Base-by-base conservation (phyloP, 768 basidiomycete species). In the Amanita pallidorosea region DNA sequence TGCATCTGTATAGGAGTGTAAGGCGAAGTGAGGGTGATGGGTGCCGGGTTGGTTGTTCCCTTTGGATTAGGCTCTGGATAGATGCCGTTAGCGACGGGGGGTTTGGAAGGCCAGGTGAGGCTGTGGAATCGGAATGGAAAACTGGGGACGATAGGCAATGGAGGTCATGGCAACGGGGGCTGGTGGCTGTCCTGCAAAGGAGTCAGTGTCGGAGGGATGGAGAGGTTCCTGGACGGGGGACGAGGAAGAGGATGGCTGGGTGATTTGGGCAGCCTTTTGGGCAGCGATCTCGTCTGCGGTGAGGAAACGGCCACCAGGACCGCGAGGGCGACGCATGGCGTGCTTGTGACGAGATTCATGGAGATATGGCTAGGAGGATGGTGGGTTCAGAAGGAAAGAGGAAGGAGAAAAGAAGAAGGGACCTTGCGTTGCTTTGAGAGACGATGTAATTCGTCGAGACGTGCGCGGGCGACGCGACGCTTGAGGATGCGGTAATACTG, bases 401-500 rank as follows among this genome's bases (percentile, higher is more conserved):
- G 53, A 31, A 35, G 23, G 22, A 25, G 15, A 35, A 47, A 46
- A 5, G 46, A 31, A 47, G 41, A 62, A n/a, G 9, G 37, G 36
- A 88, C 95, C 81, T 99, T 98, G 63, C 96, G 77, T 65, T 95
- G 88, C 58, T 85, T 77, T 52, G 91, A 93, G 55, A 99, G 79
- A 56, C 91, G 77, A 58, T 96, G 93, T 48, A 98, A 76, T 67
- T 98, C 95, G 61, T 96, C 94, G 47, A 97, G 75, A 45, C 96
- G 77, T 3, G 91, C 89, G 40, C 95, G 72, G 5, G 95, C 93
- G 57, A 88, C 79, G 51, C 96, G 79, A 55, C 96, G 79, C 72
- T 98, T 97, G 67, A 99, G 79, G 60, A 99, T 98, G 63, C 96
- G 88, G 60, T 94, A 92, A 65, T 98, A 99, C 69, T 99, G 96